These are phyloP conservation scores for Cladophialophora yegresii DNA, from an alignment of 2,329 filamentous ascomycete genomes.

Conservation along the genomic window DNA sequence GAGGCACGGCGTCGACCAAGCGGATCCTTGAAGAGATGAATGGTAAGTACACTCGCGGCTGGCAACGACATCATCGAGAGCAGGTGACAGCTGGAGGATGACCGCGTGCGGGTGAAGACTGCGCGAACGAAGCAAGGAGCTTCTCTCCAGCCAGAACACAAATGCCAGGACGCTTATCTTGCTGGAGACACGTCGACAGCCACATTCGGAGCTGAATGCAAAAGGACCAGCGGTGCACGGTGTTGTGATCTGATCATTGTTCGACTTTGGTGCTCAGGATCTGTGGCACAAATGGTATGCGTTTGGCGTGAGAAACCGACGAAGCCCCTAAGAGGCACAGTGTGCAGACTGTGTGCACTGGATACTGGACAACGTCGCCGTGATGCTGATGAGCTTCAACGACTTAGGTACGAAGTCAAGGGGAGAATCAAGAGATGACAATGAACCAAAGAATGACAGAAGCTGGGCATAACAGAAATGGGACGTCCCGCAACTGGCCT, in stretches of 20 bases:
- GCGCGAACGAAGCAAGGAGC: neutral
- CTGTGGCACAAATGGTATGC: neutral
- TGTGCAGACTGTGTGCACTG: neutral
- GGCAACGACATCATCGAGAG: neutral
- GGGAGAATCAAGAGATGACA: neutral
- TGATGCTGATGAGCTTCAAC: neutral
- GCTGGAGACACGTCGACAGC: neutral
- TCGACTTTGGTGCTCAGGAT: neutral
- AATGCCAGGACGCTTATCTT: neutral
- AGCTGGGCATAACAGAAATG: neutral
- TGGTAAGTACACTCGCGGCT: neutral
- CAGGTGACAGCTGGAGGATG: neutral
- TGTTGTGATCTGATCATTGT: neutral
- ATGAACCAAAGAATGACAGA: neutral
- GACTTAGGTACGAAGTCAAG: neutral
- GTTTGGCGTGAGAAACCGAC: neutral
- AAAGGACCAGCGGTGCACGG: neutral
- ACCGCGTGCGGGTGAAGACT: neutral
- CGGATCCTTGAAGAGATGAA: neutral
- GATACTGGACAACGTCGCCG: neutral
- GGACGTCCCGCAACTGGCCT: neutral
- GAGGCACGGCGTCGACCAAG: constrained; percentile 18
- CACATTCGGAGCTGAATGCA: neutral
- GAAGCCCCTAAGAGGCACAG: neutral
- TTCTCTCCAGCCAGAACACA: neutral